phyloP scores from a whole-genome alignment of 352 stramenopile genomes.

The Pythium phragmiticola region DNA sequence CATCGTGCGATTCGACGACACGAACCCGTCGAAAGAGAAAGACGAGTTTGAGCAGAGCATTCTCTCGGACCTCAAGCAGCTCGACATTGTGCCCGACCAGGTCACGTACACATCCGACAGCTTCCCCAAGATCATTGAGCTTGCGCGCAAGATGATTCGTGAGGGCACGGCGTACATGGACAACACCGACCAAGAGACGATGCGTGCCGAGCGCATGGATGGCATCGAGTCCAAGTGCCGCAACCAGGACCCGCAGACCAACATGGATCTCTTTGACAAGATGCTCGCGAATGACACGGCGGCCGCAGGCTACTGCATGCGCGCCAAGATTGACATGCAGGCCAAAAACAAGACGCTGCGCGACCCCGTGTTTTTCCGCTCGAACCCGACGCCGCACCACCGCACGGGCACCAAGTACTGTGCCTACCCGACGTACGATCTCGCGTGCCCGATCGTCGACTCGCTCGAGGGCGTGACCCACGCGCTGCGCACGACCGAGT shows the following conservation, averaged over 20 bases:
- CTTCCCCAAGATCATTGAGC: constrained; percentile 95
- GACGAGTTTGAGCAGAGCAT: constrained; percentile 98
- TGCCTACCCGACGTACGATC: constrained; percentile 99
- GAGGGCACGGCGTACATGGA: constrained; percentile 99
- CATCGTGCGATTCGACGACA: constrained; percentile 99
- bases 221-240: constrained; percentile 91
- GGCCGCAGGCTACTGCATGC: constrained; percentile 75
- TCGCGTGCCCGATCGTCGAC: constrained; percentile 99
- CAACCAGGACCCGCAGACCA: constrained; percentile 79
- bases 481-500: constrained; percentile 98
- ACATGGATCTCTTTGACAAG: constrained; percentile 95
- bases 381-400: constrained; percentile 83
- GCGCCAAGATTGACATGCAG: constrained; percentile 95
- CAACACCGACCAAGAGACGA: constrained; percentile 97
- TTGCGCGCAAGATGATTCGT: constrained; percentile 93
- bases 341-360: constrained; percentile 89
- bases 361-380: constrained; percentile 88
- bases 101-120: constrained; percentile 98
- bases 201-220: constrained; percentile 95
- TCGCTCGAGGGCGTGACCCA: constrained; percentile 99
- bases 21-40: constrained; percentile 99
- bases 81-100: constrained; percentile 78
- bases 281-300: constrained; percentile 93
- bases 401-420: constrained; percentile 96
- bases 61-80: constrained; percentile 83